Conservation (phyloP, 1,139 yeast genomes). For the Saccharomyces hybrid region DNA sequence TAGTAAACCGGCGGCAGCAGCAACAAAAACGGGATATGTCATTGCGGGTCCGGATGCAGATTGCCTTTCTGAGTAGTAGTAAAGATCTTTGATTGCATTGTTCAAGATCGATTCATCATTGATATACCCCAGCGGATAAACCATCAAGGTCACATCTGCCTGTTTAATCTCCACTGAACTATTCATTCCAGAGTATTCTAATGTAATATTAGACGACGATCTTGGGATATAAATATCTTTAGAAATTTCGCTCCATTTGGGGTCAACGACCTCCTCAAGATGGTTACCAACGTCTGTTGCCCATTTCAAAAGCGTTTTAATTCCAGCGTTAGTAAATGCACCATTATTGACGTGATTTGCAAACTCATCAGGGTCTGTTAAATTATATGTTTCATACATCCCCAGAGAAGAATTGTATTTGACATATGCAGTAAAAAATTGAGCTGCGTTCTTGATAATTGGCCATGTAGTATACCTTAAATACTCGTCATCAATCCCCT, state of each 20-base stretch:
- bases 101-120: slow-evolving; percentile 30
- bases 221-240: slow-evolving; percentile 55
- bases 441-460: slow-evolving; percentile 60
- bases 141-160: slow-evolving; percentile 71
- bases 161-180: slow-evolving; percentile 65
- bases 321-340: slow-evolving; percentile 76
- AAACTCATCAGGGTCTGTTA: slow-evolving; percentile 84
- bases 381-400: slow-evolving; percentile 52
- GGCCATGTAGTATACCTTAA: slow-evolving; percentile 57
- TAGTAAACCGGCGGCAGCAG: slow-evolving; percentile 55
- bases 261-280: slow-evolving; percentile 40
- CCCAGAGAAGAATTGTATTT: slow-evolving; percentile 43
- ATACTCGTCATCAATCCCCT: slow-evolving; percentile 47
- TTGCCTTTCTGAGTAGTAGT: slow-evolving; percentile 64
- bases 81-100: slow-evolving; percentile 52
- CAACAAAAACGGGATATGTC: slow-evolving; percentile 77
- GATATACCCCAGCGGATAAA: slow-evolving; percentile 56
- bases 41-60: slow-evolving; percentile 80
- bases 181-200: slow-evolving; percentile 73
- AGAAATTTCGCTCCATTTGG: slow-evolving; percentile 45
- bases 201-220: slow-evolving; percentile 46
- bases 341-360: slow-evolving; percentile 77
- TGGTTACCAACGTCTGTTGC: slow-evolving; percentile 50
- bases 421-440: slow-evolving; percentile 54
- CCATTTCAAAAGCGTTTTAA: slow-evolving; percentile 57